Evolutionary conservation across 306 rosid species (phyloP), one percentile per base, ranked within the genome.

Genomic region (Dryas alaskensis): DNA sequence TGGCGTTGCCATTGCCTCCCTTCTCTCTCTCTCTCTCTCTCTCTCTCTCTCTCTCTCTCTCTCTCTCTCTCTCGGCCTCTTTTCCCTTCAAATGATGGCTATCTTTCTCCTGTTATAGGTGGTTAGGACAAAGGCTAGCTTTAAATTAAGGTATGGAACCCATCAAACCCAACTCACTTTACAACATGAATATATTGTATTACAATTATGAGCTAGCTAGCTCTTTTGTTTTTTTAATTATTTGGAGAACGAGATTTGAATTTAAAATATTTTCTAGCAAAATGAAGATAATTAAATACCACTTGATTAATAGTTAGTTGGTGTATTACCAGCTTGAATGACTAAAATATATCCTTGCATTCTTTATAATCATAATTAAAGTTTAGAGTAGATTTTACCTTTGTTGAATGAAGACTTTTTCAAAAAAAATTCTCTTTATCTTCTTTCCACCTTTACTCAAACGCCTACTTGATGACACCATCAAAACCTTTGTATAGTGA

Each of bases 1-100:
- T 43, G 85, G 89, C 60, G 96, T 83, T 73, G 98, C 81, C 98
- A 90, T 90, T 77, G 44, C 58, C 74, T 76, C 73, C 52, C 81
- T 52, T 40, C 13, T 60, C 45, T 50, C 13, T 76, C 70, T 58
- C 27, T 72, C 60, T 62, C 52, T 59, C 13, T 9, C 10, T 17
- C 7, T 8, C 5, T 10, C 42, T 43, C n/a, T 12, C 44, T 74
- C 79, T 75, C 22, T 22, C 22, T 19, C 22, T 19, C 22, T 19
- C 22, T 19, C 22, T 19, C 22, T 19, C 54, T 78, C 55, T 25
- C 61, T 50, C 60, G 76, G 40, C 59, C 58, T 76, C 75, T 69
- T 78, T 84, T 84, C 48, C 52, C 72, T 77, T 54, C 49, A 70
- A 87, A 89, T 87, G 87, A 92, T 84, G 79, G 76, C 83, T 81